phyloP scores from a whole-genome alignment of 306 rosid genomes.

The Cicer judaicum region DNA sequence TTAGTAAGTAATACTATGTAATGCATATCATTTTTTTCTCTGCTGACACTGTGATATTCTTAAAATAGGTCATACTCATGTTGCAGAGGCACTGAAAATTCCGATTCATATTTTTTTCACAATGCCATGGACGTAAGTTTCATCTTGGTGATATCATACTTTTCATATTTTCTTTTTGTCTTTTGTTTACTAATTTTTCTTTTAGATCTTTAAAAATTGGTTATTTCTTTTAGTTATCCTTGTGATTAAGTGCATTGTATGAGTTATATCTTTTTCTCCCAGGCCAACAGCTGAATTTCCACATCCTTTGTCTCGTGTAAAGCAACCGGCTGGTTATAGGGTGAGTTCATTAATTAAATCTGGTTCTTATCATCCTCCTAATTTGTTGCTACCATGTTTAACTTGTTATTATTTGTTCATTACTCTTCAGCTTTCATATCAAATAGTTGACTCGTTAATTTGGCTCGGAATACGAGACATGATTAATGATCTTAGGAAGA shows the following conservation, averaged over 20 bases:
- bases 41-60: conserved; percentile 43
- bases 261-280: conserved; percentile 46
- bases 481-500: conserved; percentile 96
- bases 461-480: conserved; percentile 99
- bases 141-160: conserved; percentile 54
- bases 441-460: conserved; percentile 93
- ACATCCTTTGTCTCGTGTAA: conserved; percentile 96
- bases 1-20: conserved; percentile 22
- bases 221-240: conserved; percentile 18
- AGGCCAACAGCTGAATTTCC: conserved; percentile 99
- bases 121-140: conserved; percentile 99
- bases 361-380: conserved; percentile 32
- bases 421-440: conserved; percentile 84
- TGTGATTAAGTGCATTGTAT: conserved; percentile 43
- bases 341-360: conserved; percentile 52
- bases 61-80: conserved; percentile 91
- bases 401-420: conserved; percentile 34
- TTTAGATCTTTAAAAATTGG: conserved; percentile 23
- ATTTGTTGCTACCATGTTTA: conserved; percentile 27
- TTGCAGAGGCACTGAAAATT: conserved; percentile 93
- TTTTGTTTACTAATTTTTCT: conserved; percentile 18
- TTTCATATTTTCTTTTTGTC: conserved; percentile 41
- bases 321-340: conserved; percentile 94
- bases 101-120: conserved; percentile 98
- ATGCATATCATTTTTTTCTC: conserved; percentile 28